A percentile compares a stretch with the other conserved stretches of the same genome.
phyloP scores from a whole-genome alignment of 345 rosid genomes.

The Brassica carinata region DNA sequence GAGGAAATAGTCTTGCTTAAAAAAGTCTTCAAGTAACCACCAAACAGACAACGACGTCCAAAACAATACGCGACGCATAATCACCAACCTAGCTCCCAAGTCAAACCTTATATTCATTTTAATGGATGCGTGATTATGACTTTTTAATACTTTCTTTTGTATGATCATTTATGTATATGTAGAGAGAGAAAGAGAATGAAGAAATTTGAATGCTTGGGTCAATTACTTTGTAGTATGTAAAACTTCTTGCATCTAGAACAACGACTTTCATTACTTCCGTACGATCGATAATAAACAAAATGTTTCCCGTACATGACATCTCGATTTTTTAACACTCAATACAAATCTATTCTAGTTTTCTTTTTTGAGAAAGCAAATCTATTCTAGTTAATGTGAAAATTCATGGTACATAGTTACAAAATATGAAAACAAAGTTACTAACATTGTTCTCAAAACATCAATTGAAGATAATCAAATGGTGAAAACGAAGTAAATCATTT shows the following conservation, averaged over 20 bases:
- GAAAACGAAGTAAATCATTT: neutral
- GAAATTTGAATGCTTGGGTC: neutral
- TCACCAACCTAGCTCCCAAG: conserved; percentile 25
- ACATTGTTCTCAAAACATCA: neutral
- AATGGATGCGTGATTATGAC: conserved; percentile 19
- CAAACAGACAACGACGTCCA: conserved; percentile 35
- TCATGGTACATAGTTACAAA: neutral
- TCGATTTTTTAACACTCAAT: neutral
- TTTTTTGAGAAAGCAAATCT: neutral
- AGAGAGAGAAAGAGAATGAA: neutral
- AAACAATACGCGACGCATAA: conserved; percentile 25
- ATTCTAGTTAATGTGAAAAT: neutral
- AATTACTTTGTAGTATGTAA: neutral
- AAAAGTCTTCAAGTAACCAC: conserved; percentile 23
- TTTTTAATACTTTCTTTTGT: conserved; percentile 1
- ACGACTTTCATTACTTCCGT: neutral
- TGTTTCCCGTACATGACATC: neutral
- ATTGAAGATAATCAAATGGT: neutral
- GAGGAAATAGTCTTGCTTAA: conserved; percentile 9
- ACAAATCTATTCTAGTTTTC: neutral
- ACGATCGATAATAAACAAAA: neutral
- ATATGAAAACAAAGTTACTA: neutral
- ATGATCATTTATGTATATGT: neutral
- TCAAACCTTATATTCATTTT: conserved; percentile 22
- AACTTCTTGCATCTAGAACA: neutral